A percentile compares a stretch with the other conserved stretches of the same genome.
Conservation (phyloP, 2,329 filamentous ascomycete species). For the Diaporthe longicolla region DNA sequence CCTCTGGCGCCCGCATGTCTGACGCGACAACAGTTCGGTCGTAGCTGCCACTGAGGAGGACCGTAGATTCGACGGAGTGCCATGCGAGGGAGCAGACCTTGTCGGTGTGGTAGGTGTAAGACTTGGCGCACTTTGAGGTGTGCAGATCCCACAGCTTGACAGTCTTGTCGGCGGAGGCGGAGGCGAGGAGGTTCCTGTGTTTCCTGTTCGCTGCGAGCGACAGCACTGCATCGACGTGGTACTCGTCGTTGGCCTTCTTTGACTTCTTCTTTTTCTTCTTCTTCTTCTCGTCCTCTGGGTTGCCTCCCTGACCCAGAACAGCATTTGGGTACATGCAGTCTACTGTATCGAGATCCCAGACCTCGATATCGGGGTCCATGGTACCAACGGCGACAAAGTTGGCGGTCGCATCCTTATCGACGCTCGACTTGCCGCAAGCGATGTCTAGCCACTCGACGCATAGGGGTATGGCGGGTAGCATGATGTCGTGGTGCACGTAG, state of each 20-base stretch:
- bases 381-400: slow-evolving; percentile 97
- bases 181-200: slow-evolving; percentile 94
- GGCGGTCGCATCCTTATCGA: slow-evolving; percentile 76
- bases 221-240: slow-evolving; percentile 94
- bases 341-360: slow-evolving; percentile 96
- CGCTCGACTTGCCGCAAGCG: slow-evolving; percentile 80
- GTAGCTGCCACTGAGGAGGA: slow-evolving; percentile 93
- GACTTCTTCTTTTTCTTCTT: slow-evolving; percentile 94
- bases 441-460: slow-evolving; percentile 97
- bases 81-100: slow-evolving; percentile 97
- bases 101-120: slow-evolving; percentile 95
- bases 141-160: slow-evolving; percentile 98
- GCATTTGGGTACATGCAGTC: slow-evolving; percentile 99
- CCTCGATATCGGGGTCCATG: slow-evolving; percentile 98
- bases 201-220: slow-evolving; percentile 92
- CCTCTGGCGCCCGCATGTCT: slow-evolving; percentile 94
- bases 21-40: slow-evolving; percentile 94
- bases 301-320: slow-evolving; percentile 84
- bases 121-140: slow-evolving; percentile 93
- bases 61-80: slow-evolving; percentile 89
- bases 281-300: slow-evolving; percentile 68
- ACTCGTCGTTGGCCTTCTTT: slow-evolving; percentile 89
- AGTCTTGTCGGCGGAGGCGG: slow-evolving; percentile 95
- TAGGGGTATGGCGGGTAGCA: slow-evolving; percentile 96
- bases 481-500: slow-evolving; percentile 99